Percentiles rank a stretch among this genome's conserved stretches.
Evolutionary conservation across 345 rosid species (phyloP).

Genomic region (Raphanus raphanistrum): DNA sequence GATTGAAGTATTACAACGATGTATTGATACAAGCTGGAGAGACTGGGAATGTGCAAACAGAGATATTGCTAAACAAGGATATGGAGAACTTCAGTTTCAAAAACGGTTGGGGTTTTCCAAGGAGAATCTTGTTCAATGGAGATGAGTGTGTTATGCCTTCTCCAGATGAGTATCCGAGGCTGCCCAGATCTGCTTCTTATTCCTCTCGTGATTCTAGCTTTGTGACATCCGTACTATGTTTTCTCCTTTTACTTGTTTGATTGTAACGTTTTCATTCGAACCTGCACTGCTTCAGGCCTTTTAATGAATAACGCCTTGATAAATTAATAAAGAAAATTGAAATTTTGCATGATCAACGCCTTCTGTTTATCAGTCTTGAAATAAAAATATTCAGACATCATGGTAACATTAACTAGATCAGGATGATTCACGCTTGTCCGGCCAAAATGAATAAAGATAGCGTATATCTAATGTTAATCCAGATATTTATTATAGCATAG

Average conservation of each 20-base stretch:
- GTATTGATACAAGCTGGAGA: constrained; percentile 62
- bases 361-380: not conserved
- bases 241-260: constrained; percentile 31
- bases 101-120: constrained; percentile 87
- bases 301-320: not conserved
- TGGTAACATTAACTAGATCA: not conserved
- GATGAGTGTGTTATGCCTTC: constrained; percentile 92
- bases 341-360: not conserved
- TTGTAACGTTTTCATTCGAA: constrained; percentile 2
- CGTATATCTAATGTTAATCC: too few relatives aligned
- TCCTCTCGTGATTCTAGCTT: constrained; percentile 3
- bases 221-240: constrained; percentile 14
- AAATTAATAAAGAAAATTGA: not conserved
- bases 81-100: constrained; percentile 51
- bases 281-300: constrained; percentile 2
- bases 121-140: constrained; percentile 75
- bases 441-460: not conserved
- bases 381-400: not conserved
- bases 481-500: not conserved
- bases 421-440: not conserved
- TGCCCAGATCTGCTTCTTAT: constrained; percentile 47
- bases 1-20: constrained; percentile 69
- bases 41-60: constrained; percentile 69
- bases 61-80: constrained; percentile 67
- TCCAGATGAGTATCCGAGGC: constrained; percentile 67